Evolutionary conservation across 169 alveolate species (phyloP), one percentile per base, ranked within the genome.

Genomic region (Theileria annulata): DNA sequence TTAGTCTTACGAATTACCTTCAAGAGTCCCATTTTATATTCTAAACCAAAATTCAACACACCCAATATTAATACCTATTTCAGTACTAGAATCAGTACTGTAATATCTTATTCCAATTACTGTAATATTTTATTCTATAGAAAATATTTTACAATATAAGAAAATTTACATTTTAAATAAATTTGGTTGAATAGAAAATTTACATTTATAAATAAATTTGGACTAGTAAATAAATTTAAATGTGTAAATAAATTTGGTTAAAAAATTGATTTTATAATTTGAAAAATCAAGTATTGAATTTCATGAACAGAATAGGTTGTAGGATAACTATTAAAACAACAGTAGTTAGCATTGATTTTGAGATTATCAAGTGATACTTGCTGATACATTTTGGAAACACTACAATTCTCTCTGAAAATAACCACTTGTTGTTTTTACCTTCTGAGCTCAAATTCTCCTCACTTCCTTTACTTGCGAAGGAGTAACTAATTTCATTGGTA

Each of bases 1-100:
- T 96, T 96, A 77, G 96, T 93, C 80, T 95, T 95, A 76, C 95
- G 94, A 42, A 96, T 87, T 59, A 96, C 95, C 87, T 95, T 94
- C 71, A 96, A 81, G 25, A 96, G 95, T 71, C 98, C 98, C 98
- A 95, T 94, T 75, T 75, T 88, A 47, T n/a, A n/a, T n/a, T n/a
- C 17, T 49, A 49, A 17, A 49, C 17, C 35, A 30, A 59, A 59
- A 59, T 30, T 30, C 13, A 59, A 1, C 30, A 30, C 37, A 59
- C 68, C 33, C 37, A 59, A 27, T 30, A 27, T 28, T 19, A 49
- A 17, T 49, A 49, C 17, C 15, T 49, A 15, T 17, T 49, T 49
- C n/a, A 17, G 15, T 17, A 17, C 17, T 17, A 10, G 23, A 28
- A 3, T n/a, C 48, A 30, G 51, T 42, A 42, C 51, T 42, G 19